Base-by-base conservation (phyloP, 805 yeast species). In the Kodamaea laetipori region DNA sequence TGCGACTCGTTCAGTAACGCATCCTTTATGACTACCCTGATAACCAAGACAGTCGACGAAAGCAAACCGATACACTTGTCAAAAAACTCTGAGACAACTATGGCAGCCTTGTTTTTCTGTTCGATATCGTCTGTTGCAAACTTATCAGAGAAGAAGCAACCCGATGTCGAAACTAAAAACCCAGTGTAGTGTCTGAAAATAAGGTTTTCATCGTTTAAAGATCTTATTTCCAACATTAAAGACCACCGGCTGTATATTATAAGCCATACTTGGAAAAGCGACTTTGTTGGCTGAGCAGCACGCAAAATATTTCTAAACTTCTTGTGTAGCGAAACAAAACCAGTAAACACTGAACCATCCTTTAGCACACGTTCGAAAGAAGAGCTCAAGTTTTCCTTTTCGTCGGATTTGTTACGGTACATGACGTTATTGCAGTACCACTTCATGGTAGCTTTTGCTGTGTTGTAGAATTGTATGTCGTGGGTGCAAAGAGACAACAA, bases 271-370 rank as follows among this genome's bases (percentile, higher is more conserved):
- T 67, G 66, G 43, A 56, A 65, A 17, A 71, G 53, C 2, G 77
- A 70, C 7, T 48, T 64, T 39, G 66, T 71, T 47, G 67, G 80
- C 46, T 48, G 61, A 30, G 49, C 63, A 47, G 50, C 66, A 48
- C 39, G 65, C 53, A 53, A 63, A 23, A 62, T 55, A 40, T 45
- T 60, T 56, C 86, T 72, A 41, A 85, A 63, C 46, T 80, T 76
- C 56, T 85, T 84, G 55, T 86, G 90, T 26, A 85, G 71, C 0
- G 95, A 90, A 21, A 84, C 81, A 15, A 82, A 73, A 21, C 94
- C 90, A 0, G 86, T 80, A 31, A 84, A 77, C 1, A 82, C 76
- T 16, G 67, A 64, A 16, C 71, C 76, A 48, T 83, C 90, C 5
- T 76, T 61, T 2, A 77, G 62, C 36, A 86, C 49, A 8, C 48